Base-by-base conservation (phyloP, 257 asterid genomes). In the Jacaranda copaia region DNA sequence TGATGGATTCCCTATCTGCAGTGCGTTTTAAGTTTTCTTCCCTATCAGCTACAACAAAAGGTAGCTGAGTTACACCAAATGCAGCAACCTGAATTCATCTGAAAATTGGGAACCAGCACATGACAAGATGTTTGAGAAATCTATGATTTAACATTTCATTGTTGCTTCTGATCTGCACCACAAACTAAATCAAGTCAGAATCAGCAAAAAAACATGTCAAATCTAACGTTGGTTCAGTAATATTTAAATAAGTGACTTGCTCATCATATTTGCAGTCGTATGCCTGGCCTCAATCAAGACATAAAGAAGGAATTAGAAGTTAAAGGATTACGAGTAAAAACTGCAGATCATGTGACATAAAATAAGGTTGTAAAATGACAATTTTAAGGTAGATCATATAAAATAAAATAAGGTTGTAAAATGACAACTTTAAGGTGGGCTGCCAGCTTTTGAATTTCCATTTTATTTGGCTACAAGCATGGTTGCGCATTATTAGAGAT, bases 31-130 rank as follows among this genome's bases (percentile, higher is more conserved):
- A n/a, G n/a, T n/a, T n/a, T n/a, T n/a, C n/a, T n/a, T n/a, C n/a
- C n/a, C n/a, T n/a, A 72, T 42, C 56, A 61, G 59, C 49, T 72
- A 74, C 62, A 60, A 74, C 78, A 38, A 18, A 43, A 56, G 0
- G 32, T 39, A 8, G 8, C 19, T 20, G 2, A 60, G 40, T 5
- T n/a, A 40, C 42, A 14, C n/a, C 38, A 38, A 42, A 14, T 64
- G 6, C 58, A 52, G 42, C 68, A 8, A 40, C 14, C n/a, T 15
- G 6, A 53, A 13, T 19, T 52, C 60, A 10, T 46, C 68, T 12
- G 13, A n/a, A 66, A 76, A 55, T 4, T 19, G 43, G 65, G 35
- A 45, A 7, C 39, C 36, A 43, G 43, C 59, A 67, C 59, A 42
- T 7, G 13, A 66, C 25, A 11, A n/a, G n/a, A n/a, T 56, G 16